Conservation (phyloP, 169 alveolate species). For the Plasmodium chabaudi region DNA sequence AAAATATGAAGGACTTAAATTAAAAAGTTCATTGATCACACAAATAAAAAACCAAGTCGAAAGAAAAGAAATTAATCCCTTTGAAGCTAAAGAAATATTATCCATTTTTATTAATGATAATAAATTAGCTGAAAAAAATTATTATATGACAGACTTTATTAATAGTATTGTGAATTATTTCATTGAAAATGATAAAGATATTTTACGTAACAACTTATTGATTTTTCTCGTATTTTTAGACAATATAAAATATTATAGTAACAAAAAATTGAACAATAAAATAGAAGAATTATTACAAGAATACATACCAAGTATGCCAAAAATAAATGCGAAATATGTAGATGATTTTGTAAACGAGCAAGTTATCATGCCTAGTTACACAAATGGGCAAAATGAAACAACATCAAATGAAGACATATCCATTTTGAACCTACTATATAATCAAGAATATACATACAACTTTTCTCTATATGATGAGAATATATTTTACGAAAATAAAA, state of each 20-base stretch:
- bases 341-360: slow-evolving; percentile 38
- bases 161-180: slow-evolving; percentile 20
- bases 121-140: slow-evolving; percentile 42
- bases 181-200: neutral
- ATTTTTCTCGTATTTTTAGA: slow-evolving; percentile 34
- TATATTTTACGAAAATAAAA: slow-evolving; percentile 22
- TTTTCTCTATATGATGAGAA: slow-evolving; percentile 38
- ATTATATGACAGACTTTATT: slow-evolving; percentile 34
- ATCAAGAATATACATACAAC: slow-evolving; percentile 58
- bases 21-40: slow-evolving; percentile 17
- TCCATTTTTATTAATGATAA: slow-evolving; percentile 64
- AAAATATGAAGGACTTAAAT: slow-evolving; percentile 42
- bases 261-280: slow-evolving; percentile 35
- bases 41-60: slow-evolving; percentile 46
- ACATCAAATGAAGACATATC: neutral
- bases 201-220: slow-evolving; percentile 13
- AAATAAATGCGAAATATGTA: slow-evolving; percentile 18
- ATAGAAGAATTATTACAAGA: slow-evolving; percentile 15
- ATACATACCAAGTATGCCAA: slow-evolving; percentile 36
- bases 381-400: neutral
- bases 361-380: neutral
- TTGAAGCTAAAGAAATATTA: slow-evolving; percentile 47
- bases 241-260: slow-evolving; percentile 25
- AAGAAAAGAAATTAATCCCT: neutral
- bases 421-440: slow-evolving; percentile 23